A percentile compares a stretch with the other conserved stretches of the same genome.
phyloP scores from a whole-genome alignment of 345 rosid genomes.

The Pistacia vera region DNA sequence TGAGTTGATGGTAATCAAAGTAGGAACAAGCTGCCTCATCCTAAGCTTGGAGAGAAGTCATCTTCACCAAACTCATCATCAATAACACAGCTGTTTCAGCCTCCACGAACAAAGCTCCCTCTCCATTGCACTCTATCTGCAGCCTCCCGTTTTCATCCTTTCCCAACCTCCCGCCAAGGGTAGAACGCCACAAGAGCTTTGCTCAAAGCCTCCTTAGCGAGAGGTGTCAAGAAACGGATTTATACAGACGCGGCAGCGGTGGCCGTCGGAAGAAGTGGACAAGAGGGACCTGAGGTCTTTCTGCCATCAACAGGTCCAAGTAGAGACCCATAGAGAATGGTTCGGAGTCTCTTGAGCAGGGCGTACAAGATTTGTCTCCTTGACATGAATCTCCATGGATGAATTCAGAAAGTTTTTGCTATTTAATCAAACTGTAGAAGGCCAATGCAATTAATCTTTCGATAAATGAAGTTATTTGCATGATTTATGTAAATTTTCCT shows the following conservation, averaged over 20 bases:
- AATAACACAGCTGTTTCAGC: conserved; percentile 31
- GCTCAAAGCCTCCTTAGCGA: conserved; percentile 30
- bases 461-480: too few species aligned
- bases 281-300: conserved; percentile 8
- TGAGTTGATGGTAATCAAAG: conserved; percentile 19
- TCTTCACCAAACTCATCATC: conserved; percentile 23
- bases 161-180: conserved; percentile 42
- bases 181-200: conserved; percentile 39
- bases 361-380: too few species aligned
- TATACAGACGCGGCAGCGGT: neutral
- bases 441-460: too few species aligned
- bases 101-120: conserved; percentile 30
- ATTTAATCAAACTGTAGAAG: too few species aligned
- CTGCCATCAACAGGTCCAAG: conserved; percentile 28
- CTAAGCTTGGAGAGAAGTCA: conserved; percentile 15
- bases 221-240: conserved; percentile 17
- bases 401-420: too few species aligned
- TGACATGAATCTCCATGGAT: too few species aligned
- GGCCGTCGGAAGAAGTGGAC: conserved; percentile 26
- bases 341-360: conserved; percentile 35
- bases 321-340: conserved; percentile 24
- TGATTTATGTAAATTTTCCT: too few species aligned
- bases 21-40: conserved; percentile 23
- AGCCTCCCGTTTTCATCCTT: conserved; percentile 30
- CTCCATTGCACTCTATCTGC: conserved; percentile 30